phyloP scores from a whole-genome alignment of 345 rosid genomes.

The Euclidium syriacum region DNA sequence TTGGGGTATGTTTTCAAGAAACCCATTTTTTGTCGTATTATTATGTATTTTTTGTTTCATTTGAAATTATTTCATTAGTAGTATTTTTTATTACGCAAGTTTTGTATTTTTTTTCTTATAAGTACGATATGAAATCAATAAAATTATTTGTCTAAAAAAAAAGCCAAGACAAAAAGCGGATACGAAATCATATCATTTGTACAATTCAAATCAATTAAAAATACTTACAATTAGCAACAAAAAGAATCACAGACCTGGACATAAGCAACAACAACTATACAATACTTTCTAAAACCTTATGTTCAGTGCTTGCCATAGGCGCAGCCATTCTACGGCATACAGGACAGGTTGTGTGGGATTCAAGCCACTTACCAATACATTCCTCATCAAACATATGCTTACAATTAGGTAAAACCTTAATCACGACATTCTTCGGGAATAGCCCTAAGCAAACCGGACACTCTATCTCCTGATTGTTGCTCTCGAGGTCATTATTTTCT shows the following conservation, averaged over 20 bases:
- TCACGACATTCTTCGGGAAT: constrained; percentile 9
- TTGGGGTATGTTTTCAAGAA: no score
- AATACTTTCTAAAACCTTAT: constrained; percentile 19
- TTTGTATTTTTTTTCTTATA: no score
- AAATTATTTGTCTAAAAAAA: no score
- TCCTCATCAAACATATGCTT: constrained; percentile 33
- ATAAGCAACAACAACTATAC: constrained; percentile 9
- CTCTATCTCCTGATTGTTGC: constrained; percentile 21
- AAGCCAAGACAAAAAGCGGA: no score
- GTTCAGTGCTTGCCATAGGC: constrained; percentile 9
- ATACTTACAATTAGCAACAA: constrained; percentile 10
- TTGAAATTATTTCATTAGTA: no score
- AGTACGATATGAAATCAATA: no score
- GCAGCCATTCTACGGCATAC: constrained; percentile 25
- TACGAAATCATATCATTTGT: background rate
- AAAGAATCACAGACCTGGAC: background rate
- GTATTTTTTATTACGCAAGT: no score
- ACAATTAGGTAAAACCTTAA: constrained; percentile 31
- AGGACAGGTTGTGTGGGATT: constrained; percentile 30
- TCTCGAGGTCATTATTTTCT: constrained; percentile 13
- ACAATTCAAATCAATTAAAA: background rate
- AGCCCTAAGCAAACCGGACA: constrained; percentile 32
- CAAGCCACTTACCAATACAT: constrained; percentile 30
- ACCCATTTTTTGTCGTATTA: no score
- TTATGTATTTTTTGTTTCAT: no score